Evolutionary conservation across 805 yeast species (phyloP).

Genomic region (Candida easanensis): DNA sequence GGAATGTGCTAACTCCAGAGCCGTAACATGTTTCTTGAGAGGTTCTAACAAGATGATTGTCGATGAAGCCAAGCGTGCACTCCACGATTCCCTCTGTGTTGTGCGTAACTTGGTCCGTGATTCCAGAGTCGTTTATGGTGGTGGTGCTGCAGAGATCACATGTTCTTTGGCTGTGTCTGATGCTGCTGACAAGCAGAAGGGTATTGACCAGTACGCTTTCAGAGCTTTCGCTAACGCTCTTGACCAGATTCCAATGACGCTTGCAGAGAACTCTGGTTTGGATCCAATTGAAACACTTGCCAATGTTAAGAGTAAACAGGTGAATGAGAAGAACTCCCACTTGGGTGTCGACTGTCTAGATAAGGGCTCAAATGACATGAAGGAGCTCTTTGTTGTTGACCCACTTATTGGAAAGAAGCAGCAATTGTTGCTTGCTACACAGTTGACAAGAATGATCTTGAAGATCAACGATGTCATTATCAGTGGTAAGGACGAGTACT

Average conservation of each 20-base stretch:
- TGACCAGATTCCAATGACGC: conserved; percentile 88
- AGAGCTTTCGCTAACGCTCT: conserved; percentile 90
- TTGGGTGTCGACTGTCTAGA: conserved; percentile 96
- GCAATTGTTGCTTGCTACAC: conserved; percentile 93
- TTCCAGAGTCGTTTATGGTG: conserved; percentile 96
- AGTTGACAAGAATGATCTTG: conserved; percentile 94
- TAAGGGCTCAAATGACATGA: conserved; percentile 87
- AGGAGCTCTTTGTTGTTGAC: conserved; percentile 89
- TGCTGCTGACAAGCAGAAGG: conserved; percentile 89
- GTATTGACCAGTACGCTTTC: conserved; percentile 97
- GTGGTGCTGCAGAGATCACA: conserved; percentile 97
- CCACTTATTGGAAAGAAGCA: conserved; percentile 97
- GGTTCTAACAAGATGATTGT: conserved; percentile 98
- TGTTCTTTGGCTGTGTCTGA: conserved; percentile 88
- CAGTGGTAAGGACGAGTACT: conserved; percentile 77
- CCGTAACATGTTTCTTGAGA: conserved; percentile 89
- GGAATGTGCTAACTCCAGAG: conserved; percentile 79
- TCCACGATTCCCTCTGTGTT: conserved; percentile 95
- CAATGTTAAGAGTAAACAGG: conserved; percentile 78
- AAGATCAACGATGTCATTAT: conserved; percentile 96
- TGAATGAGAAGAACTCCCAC: conserved; percentile 62
- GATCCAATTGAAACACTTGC: conserved; percentile 91
- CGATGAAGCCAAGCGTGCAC: conserved; percentile 94
- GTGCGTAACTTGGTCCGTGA: conserved; percentile 93
- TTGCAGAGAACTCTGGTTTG: conserved; percentile 96